Evolutionary conservation across 2,329 filamentous ascomycete species (phyloP).

Genomic region (Trichoderma aggressivum): DNA sequence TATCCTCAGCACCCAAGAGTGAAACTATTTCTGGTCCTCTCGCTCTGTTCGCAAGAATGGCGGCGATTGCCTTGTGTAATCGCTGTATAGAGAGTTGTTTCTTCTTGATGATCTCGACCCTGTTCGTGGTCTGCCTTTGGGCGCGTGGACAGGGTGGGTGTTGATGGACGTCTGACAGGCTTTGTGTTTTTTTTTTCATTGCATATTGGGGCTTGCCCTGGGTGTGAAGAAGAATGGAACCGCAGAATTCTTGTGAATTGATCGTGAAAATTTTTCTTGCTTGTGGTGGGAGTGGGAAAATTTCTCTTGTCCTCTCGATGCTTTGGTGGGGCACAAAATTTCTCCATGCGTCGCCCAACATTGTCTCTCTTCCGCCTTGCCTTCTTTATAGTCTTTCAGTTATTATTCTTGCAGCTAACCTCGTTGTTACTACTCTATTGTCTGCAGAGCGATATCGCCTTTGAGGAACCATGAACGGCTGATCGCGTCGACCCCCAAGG

Average conservation of each 20-base stretch:
- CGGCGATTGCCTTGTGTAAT: conserved; percentile 37
- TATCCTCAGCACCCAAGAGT: conserved; percentile 88
- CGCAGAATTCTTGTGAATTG: background rate
- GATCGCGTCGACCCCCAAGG: background rate
- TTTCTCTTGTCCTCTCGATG: background rate
- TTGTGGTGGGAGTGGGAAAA: background rate
- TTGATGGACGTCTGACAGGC: conserved; percentile 88
- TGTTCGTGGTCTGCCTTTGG: conserved; percentile 68
- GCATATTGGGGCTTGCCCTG: conserved; percentile 43
- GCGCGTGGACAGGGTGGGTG: conserved; percentile 74
- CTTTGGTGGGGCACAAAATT: background rate
- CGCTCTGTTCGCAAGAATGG: conserved; percentile 60
- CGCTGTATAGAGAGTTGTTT: conserved; percentile 74
- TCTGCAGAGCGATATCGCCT: background rate
- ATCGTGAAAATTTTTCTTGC: background rate
- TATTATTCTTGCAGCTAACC: background rate
- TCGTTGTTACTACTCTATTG: background rate
- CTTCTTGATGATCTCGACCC: conserved; percentile 85
- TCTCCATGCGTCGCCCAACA: background rate
- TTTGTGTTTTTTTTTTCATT: conserved; percentile 54
- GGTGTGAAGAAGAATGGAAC: conserved; percentile 50
- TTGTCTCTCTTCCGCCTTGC: background rate
- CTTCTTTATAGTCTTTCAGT: background rate
- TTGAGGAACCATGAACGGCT: background rate
- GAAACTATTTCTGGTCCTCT: conserved; percentile 60